These are phyloP conservation scores for Metschnikowia henanensis DNA, from an alignment of 805 yeast genomes.

Conservation along the genomic window DNA sequence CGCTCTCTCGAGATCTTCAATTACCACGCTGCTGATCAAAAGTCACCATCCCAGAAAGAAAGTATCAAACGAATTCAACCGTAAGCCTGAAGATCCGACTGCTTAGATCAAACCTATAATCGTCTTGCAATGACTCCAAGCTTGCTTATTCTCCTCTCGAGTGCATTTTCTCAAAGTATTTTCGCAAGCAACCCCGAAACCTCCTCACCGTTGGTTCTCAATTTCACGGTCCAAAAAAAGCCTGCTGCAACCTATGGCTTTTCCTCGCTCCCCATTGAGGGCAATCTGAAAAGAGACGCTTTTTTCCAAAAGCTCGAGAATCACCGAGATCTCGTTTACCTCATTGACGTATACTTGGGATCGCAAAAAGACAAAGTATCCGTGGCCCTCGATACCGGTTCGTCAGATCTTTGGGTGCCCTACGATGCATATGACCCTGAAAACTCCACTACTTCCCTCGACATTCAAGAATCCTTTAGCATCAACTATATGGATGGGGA, in stretches of 20 bases:
- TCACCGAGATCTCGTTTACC: slow-evolving; percentile 8
- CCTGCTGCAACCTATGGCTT: not conserved
- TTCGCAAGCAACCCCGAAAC: too few species aligned
- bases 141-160: too few species aligned
- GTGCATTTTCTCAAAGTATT: too few species aligned
- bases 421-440: not conserved
- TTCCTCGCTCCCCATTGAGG: not conserved
- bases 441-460: not conserved
- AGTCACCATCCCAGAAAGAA: too few species aligned
- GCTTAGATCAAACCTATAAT: too few species aligned
- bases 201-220: too few species aligned
- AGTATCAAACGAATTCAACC: too few species aligned
- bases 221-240: not conserved
- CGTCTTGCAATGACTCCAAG: too few species aligned
- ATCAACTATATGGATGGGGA: slow-evolving; percentile 10
- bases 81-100: too few species aligned
- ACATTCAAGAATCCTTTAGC: slow-evolving; percentile 3
- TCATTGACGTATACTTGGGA: slow-evolving; percentile 13
- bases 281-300: not conserved
- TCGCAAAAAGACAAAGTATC: slow-evolving; percentile 17
- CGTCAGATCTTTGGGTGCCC: slow-evolving; percentile 42
- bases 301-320: not conserved
- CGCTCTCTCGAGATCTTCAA: too few species aligned
- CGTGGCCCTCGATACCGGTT: slow-evolving; percentile 43
- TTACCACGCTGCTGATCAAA: too few species aligned